Base-by-base conservation (phyloP, 2,329 filamentous ascomycete species). In the Paraphaeosphaeria minitans region DNA sequence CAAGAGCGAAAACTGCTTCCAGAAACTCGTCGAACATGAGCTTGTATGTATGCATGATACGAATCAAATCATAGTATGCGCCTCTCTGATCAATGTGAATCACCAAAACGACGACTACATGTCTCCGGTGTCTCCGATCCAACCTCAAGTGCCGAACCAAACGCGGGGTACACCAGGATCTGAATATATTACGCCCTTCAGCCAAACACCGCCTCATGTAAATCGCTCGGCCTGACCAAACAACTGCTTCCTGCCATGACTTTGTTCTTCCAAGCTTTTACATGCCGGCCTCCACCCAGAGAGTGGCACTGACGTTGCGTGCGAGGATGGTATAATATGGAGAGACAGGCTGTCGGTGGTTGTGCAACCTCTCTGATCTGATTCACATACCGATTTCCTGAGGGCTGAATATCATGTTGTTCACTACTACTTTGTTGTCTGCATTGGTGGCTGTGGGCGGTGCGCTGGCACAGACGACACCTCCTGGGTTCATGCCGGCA, bases 401-500 rank as follows among this genome's bases (percentile, higher is more conserved):
- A 33, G 31, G 22, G 4, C 8, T 21, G 31, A 19, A 49, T 19
- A 53, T 9, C n/a, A 53, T 53, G 51, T 13, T 53, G 2, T 35
- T 53, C 39, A 46, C 41, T 1, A 46, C 41, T 1, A 46, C 24
- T 0, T 22, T 53, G 5, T 21, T 53, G 19, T 53, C 51, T 22
- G 22, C 21, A 16, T 10, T 53, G 39, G 16, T 46, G n/a, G 13
- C 35, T 27, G 9, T 53, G 7, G 51, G 51, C 13, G 41, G 39
- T 3, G 51, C 51, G 12, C 41, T 53, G 41, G 41, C 51, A 29
- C 64, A 21, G 48, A 65, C 22, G 53, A 73, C 69, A 8, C 71
- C 71, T 19, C 19, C 60, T 42, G 68, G 68, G 2, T 74, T 74
- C 50, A 33, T 57, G 9, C 71, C 69, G 5, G 56, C 56, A 2